Percentiles rank a stretch among this genome's conserved stretches.
These are phyloP conservation scores for Cladosporium oxysporum DNA, from an alignment of 2,329 filamentous ascomycete genomes.

Conservation along the genomic window DNA sequence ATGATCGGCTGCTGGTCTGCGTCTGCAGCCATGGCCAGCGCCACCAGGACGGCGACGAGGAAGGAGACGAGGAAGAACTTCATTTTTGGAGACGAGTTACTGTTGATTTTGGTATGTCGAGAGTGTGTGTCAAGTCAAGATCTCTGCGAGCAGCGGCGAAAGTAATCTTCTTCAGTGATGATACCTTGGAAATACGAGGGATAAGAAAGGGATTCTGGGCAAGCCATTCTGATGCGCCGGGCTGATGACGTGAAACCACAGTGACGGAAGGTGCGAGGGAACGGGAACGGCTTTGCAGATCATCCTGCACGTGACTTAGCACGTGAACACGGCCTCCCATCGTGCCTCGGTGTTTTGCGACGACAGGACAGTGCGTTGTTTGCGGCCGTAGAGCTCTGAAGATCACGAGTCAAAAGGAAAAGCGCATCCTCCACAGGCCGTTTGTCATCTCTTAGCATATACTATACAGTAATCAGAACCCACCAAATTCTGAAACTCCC, in stretches of 20 bases:
- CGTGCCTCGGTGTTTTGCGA: conserved; percentile 7
- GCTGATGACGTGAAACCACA: background rate
- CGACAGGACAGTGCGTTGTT: conserved; percentile 8
- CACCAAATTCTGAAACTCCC: background rate
- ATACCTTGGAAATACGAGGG: background rate
- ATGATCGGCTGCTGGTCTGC: conserved; percentile 69
- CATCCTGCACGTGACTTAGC: background rate
- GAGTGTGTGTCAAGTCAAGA: background rate
- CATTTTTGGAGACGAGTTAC: conserved; percentile 29
- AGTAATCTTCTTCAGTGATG: background rate
- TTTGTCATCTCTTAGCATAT: background rate
- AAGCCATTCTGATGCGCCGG: background rate
- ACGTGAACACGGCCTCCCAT: background rate
- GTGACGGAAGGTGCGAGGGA: background rate
- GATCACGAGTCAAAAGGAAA: background rate
- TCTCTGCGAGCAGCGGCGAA: background rate
- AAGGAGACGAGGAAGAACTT: conserved; percentile 30
- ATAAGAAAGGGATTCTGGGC: background rate
- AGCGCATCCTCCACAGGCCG: background rate
- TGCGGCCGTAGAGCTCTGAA: background rate
- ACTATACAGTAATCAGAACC: background rate
- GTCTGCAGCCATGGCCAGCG: conserved; percentile 60
- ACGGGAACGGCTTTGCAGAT: background rate
- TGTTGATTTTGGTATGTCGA: background rate
- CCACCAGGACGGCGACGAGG: conserved; percentile 50